These are phyloP conservation scores for Bacterosira constricta DNA, from an alignment of 108 stramenopile genomes.

Conservation along the genomic window DNA sequence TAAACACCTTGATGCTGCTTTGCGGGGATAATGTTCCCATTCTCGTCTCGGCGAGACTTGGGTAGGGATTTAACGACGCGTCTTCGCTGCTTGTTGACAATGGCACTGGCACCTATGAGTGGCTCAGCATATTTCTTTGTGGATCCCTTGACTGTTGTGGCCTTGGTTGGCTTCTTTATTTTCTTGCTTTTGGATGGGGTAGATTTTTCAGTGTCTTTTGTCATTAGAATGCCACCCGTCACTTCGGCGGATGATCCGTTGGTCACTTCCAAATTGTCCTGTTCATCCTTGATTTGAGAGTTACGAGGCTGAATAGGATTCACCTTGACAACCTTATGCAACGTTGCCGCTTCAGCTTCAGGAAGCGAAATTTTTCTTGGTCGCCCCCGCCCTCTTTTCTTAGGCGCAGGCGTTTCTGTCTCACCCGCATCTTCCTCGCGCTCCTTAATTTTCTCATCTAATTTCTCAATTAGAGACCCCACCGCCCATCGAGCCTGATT, in stretches of 20 bases:
- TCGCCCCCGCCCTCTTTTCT: constrained; percentile 17
- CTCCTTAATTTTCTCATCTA: constrained; percentile 39
- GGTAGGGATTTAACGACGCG: constrained; percentile 33
- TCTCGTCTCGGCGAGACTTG: constrained; percentile 34
- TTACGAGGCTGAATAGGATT: constrained; percentile 4
- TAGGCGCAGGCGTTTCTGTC: not conserved
- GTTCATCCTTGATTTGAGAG: not conserved
- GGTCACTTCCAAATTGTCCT: not conserved
- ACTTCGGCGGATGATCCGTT: constrained; percentile 6
- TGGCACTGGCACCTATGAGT: constrained; percentile 26
- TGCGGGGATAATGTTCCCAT: constrained; percentile 12
- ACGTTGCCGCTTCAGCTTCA: not conserved
- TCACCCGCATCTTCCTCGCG: not conserved
- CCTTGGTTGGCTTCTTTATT: not conserved
- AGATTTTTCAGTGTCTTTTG: constrained; percentile 8
- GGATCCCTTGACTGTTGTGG: constrained; percentile 7
- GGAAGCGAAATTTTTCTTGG: constrained; percentile 11
- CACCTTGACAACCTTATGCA: not conserved
- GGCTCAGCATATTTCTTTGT: constrained; percentile 21
- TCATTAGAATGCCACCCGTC: constrained; percentile 34
- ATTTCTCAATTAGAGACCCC: constrained; percentile 31
- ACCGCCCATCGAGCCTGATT: constrained; percentile 17
- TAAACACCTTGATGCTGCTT: not conserved
- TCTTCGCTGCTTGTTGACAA: constrained; percentile 24
- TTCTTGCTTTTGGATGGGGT: not conserved